Conservation (phyloP, 139 green algal species). For the Nannochloris sp. region DNA sequence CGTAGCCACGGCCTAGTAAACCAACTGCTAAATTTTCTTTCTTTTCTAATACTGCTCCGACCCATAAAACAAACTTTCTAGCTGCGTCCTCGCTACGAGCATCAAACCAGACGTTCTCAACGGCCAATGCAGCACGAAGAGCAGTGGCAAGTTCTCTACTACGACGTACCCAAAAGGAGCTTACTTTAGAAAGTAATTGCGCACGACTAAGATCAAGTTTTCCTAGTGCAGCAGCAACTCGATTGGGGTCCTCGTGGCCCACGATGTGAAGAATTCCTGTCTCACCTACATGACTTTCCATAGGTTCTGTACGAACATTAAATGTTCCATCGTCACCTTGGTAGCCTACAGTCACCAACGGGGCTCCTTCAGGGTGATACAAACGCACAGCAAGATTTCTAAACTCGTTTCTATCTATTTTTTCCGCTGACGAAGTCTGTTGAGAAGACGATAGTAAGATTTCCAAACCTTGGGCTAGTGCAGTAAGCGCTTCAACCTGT, state of each 20-base stretch:
- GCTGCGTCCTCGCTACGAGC: constrained; percentile 49
- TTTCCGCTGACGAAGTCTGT: constrained; percentile 5
- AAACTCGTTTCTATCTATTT: too few relatives aligned
- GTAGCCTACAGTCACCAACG: constrained; percentile 38
- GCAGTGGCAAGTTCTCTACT: constrained; percentile 47
- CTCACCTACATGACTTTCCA: constrained; percentile 58
- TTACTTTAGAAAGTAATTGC: constrained; percentile 55
- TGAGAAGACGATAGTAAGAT: constrained; percentile 19
- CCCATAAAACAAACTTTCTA: constrained; percentile 89
- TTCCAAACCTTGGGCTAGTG: constrained; percentile 31
- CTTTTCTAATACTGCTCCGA: constrained; percentile 63
- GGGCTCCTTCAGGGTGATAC: constrained; percentile 62
- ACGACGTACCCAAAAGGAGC: constrained; percentile 59
- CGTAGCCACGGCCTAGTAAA: constrained; percentile 37
- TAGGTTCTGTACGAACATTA: constrained; percentile 40
- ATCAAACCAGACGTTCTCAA: constrained; percentile 77
- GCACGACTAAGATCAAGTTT: constrained; percentile 64
- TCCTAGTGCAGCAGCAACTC: constrained; percentile 33
- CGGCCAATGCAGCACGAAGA: constrained; percentile 58
- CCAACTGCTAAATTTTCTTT: constrained; percentile 23
- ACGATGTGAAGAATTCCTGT: constrained; percentile 72
- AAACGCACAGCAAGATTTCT: constrained; percentile 38
- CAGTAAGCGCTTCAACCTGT: constrained; percentile 54
- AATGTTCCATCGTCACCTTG: constrained; percentile 43
- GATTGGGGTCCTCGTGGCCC: constrained; percentile 33